These are phyloP conservation scores for Mortierella antarctica DNA, from an alignment of 192 early-diverging fungal genomes.

Conservation along the genomic window DNA sequence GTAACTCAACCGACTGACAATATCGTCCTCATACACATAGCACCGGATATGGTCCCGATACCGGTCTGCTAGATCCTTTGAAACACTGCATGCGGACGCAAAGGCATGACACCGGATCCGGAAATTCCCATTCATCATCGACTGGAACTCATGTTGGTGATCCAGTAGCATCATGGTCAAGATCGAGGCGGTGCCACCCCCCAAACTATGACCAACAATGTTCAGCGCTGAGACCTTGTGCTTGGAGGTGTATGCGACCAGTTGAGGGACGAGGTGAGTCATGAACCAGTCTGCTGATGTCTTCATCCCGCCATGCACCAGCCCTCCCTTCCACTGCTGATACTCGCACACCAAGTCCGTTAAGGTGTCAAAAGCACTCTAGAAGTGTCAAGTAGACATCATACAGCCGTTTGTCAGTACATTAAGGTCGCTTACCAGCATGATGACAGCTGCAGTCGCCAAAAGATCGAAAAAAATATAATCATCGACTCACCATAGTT, in stretches of 20 bases:
- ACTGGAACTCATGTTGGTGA: constrained; percentile 61
- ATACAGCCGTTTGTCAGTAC: neutral
- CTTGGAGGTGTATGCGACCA: constrained; percentile 66
- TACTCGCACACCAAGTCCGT: constrained; percentile 84
- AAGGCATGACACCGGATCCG: constrained; percentile 60
- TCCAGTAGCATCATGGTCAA: constrained; percentile 79
- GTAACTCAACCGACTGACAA: constrained; percentile 66
- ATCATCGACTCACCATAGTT: constrained; percentile 62
- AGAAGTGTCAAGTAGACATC: neutral
- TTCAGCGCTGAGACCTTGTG: constrained; percentile 63
- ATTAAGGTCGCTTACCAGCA: neutral
- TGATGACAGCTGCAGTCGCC: no score
- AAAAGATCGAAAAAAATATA: neutral
- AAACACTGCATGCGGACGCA: constrained; percentile 60
- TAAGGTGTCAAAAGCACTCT: constrained; percentile 78
- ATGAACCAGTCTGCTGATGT: constrained; percentile 80
- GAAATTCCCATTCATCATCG: constrained; percentile 55
- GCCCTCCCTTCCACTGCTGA: constrained; percentile 79
- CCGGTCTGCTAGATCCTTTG: constrained; percentile 57
- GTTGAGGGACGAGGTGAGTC: constrained; percentile 69
- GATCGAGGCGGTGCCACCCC: constrained; percentile 75
- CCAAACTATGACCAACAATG: constrained; percentile 82
- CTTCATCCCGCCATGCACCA: constrained; percentile 82
- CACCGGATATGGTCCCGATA: constrained; percentile 65
- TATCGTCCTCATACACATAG: constrained; percentile 65